Base-by-base conservation (phyloP, 148 eudicot species). In the Fagopyrum esculentum region DNA sequence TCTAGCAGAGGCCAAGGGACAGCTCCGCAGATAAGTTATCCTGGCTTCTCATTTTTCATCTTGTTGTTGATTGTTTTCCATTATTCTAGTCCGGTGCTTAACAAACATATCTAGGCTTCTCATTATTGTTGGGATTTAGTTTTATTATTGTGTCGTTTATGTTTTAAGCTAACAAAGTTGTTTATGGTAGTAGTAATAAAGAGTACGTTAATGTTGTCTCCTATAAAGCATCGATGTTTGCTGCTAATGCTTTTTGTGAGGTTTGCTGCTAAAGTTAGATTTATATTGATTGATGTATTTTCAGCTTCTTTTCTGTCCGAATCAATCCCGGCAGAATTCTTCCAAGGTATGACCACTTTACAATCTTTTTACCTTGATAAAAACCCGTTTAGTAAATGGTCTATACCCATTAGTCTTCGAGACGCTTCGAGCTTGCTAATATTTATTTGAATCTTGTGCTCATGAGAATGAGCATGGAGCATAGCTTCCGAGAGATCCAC, bases 381-480 rank as follows among this genome's bases (percentile, higher is more conserved):
- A 51, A 94, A 89, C 69, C 81, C 84, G 5, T 86, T 94, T 70
- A 9, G 19, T 11, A 7, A 84, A 0, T 94, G 98, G 98, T 30
- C 70, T 11, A 83, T 94, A 6, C 96, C 93, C 10, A 81, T 72
- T 6, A 80, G 84, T 71, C 75, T 94, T 13, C 72, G 48, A 26
- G 66, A 12, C 6, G 85, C 90, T 1, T 43, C 84, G 19, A 4
- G 84, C 5, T 71, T 94, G 74, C n/a, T n/a, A n/a, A n/a, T n/a
- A n/a, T n/a, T n/a, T n/a, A n/a, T n/a, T n/a, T n/a, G n/a, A n/a
- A n/a, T n/a, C n/a, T n/a, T n/a, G n/a, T n/a, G n/a, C n/a, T n/a
- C n/a, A n/a, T n/a, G n/a, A n/a, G n/a, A n/a, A n/a, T n/a, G n/a
- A n/a, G n/a, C n/a, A n/a, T n/a, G n/a, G n/a, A n/a, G n/a, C n/a